Percentiles rank a stretch among this genome's conserved stretches.
Conservation (phyloP, 305 asterid species). For the Lippia alba region DNA sequence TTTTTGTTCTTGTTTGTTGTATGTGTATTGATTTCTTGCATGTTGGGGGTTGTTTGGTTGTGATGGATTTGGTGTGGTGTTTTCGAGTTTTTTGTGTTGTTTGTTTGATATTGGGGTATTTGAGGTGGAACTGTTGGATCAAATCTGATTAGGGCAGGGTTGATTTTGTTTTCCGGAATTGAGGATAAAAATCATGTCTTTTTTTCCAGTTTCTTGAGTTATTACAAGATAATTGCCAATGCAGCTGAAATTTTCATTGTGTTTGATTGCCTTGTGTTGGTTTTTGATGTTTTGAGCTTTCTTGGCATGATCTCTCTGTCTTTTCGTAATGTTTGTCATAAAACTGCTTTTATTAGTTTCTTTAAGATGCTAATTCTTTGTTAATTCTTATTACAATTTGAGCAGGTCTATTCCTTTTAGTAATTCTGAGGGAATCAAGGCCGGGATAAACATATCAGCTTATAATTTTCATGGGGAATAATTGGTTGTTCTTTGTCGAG, state of each 20-base stretch:
- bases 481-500: slow-evolving; percentile 57
- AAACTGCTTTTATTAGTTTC: slow-evolving; percentile 19
- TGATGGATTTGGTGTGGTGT: slow-evolving; percentile 21
- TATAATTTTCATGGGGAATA: slow-evolving; percentile 46
- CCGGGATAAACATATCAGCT: slow-evolving; percentile 16
- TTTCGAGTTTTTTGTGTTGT: slow-evolving; percentile 15
- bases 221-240: slow-evolving; percentile 1
- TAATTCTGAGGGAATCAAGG: slow-evolving; percentile 28
- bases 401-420: slow-evolving; percentile 36
- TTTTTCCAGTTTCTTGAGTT: slow-evolving; percentile 1
- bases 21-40: slow-evolving; percentile 28
- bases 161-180: slow-evolving; percentile 32
- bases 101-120: slow-evolving; percentile 24
- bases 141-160: slow-evolving; percentile 15
- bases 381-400: slow-evolving; percentile 21
- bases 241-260: slow-evolving; percentile 13
- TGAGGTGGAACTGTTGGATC: slow-evolving; percentile 27
- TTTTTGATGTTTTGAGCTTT: slow-evolving; percentile 19
- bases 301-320: background rate
- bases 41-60: slow-evolving; percentile 24
- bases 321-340: slow-evolving; percentile 11
- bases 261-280: slow-evolving; percentile 14
- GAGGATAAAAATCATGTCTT: background rate
- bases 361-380: slow-evolving; percentile 6
- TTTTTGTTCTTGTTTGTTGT: background rate